Percentiles rank a stretch among this genome's conserved stretches.
These are phyloP conservation scores for Pythium monospermum DNA, from an alignment of 352 stramenopile species.

Conservation along the genomic window DNA sequence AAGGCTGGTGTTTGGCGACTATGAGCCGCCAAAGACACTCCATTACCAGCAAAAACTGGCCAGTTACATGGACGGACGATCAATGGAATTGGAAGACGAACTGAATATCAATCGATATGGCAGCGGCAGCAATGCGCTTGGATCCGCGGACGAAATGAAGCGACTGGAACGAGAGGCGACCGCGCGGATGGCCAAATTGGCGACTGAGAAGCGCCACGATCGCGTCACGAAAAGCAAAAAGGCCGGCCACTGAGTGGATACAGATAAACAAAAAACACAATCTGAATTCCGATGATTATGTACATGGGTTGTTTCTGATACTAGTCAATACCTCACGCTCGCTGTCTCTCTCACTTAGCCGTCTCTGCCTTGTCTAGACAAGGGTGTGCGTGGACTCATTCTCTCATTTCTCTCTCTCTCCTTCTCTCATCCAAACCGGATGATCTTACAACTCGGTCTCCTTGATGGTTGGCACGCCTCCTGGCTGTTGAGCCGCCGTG, in stretches of 20 bases:
- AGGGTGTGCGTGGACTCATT: neutral
- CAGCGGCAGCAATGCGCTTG: constrained; percentile 21
- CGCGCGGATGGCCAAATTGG: constrained; percentile 52
- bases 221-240: constrained; percentile 71
- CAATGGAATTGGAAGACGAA: constrained; percentile 59
- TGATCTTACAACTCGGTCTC: constrained; percentile 67
- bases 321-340: neutral
- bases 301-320: no score
- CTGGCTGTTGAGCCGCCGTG: constrained; percentile 17
- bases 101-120: constrained; percentile 56
- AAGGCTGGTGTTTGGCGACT: constrained; percentile 69
- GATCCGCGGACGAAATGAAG: constrained; percentile 37
- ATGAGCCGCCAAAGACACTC: constrained; percentile 48
- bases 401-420: neutral
- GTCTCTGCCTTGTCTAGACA: neutral
- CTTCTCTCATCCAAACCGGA: neutral
- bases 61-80: constrained; percentile 68
- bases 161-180: constrained; percentile 62
- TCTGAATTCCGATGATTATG: no score
- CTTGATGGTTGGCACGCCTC: constrained; percentile 41
- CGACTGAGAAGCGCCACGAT: constrained; percentile 74
- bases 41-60: constrained; percentile 77
- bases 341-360: neutral
- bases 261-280: neutral
- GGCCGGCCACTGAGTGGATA: constrained; percentile 19